These are phyloP conservation scores for Lantana camara DNA, from an alignment of 257 asterid species.

Conservation along the genomic window DNA sequence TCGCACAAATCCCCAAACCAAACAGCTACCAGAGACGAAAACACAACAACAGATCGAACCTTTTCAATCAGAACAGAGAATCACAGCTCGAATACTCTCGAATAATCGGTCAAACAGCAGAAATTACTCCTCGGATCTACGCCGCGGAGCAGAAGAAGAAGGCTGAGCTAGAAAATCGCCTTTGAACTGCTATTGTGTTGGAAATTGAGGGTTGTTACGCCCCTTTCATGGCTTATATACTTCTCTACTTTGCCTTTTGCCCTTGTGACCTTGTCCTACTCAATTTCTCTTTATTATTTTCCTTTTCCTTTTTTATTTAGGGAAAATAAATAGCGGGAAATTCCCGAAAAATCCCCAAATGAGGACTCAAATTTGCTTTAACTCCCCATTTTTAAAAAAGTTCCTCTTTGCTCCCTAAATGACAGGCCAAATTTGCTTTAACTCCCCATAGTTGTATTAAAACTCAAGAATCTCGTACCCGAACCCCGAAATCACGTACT, in stretches of 20 bases:
- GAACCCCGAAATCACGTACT: too few relatives aligned
- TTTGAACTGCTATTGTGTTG: too few relatives aligned
- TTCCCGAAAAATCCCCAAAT: too few relatives aligned
- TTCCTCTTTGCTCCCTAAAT: too few relatives aligned
- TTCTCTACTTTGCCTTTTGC: background rate
- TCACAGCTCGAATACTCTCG: constrained; percentile 5
- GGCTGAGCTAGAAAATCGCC: background rate
- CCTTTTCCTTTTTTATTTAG: too few relatives aligned
- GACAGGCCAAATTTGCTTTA: too few relatives aligned
- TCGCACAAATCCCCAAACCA: background rate
- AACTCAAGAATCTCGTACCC: too few relatives aligned
- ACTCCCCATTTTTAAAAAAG: too few relatives aligned
- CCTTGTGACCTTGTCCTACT: constrained; percentile 15
- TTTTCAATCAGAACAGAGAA: constrained; percentile 28
- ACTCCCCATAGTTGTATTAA: too few relatives aligned
- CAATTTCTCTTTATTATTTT: background rate
- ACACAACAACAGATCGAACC: constrained; percentile 25
- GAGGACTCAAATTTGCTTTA: too few relatives aligned
- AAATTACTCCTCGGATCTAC: constrained; percentile 39
- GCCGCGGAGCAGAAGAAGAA: constrained; percentile 34
- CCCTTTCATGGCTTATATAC: constrained; percentile 10
- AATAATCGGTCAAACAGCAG: constrained; percentile 9
- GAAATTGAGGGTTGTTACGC: too few relatives aligned
- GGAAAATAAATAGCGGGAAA: too few relatives aligned
- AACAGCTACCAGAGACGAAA: background rate